Base-by-base conservation (phyloP, 768 basidiomycete species). In the Leucocoprinus sp. region DNA sequence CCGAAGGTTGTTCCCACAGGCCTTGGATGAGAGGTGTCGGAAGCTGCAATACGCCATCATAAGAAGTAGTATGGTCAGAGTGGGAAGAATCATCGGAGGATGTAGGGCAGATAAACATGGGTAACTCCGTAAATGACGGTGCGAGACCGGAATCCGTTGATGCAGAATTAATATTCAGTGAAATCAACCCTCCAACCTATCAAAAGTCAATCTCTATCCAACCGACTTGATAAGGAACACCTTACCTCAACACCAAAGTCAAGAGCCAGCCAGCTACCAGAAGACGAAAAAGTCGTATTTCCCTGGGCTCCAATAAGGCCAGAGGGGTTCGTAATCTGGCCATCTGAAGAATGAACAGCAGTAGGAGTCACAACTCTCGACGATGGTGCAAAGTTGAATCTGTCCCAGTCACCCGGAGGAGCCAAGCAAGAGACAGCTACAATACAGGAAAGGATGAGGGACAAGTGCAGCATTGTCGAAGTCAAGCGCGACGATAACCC, bases 101-200 rank as follows among this genome's bases (percentile, higher is more conserved):
- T 2, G 60, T 58, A 1, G 76, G 72, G 14, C 72, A 65, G 24
- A 79, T 76, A 63, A 76, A 78, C 29, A 61, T 40, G 0, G 77
- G 71, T 0, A 76, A 79, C 50, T 80, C 77, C 1, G 75, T 75
- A 64, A 78, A 80, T 0, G 76, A 71, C 26, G 79, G 67, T 0
- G 74, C 67, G 8, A 77, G 56, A 0, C 67, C 51, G 0, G 74
- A 64, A 0, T 52, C 48, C 0, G 63, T 45, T 0, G 65, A 53
- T 12, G 62, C 51, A 8, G 57, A 50, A 42, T 64, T 57, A 37
- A 78, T 64, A 49, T 64, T 72, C 37, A 78, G 42, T 0, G 75
- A 75, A 11, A 78, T 68, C 22, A 75, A 60, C 0, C 76, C 76
- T 1, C 75, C 76, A 37, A 77, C 70, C 76, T 78, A 21, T 34